Percentiles rank a stretch among this genome's conserved stretches.
phyloP scores from a whole-genome alignment of 31 red algal genomes.

The Endocladia muricata region DNA sequence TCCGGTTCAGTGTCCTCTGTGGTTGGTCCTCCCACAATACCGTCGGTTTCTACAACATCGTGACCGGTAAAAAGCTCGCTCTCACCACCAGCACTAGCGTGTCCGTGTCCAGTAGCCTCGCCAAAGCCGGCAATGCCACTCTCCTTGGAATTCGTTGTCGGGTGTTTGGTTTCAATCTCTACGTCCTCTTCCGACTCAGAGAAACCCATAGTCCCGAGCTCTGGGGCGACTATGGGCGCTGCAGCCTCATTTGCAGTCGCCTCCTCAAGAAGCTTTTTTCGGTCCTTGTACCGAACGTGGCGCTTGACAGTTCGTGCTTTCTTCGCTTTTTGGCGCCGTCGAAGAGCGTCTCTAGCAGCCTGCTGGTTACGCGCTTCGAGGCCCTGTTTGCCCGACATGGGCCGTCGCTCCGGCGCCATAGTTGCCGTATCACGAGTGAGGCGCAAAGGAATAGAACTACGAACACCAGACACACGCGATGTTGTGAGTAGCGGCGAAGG shows the following conservation, averaged over 20 bases:
- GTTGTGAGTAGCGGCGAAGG: too few relatives aligned
- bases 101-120: too few relatives aligned
- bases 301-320: constrained; percentile 36
- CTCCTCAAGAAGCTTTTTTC: constrained; percentile 34
- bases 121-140: too few relatives aligned
- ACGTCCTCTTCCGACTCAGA: neutral
- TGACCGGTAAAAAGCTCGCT: too few relatives aligned
- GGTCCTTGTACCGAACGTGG: constrained; percentile 59
- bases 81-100: too few relatives aligned
- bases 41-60: too few relatives aligned
- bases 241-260: constrained; percentile 2
- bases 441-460: too few relatives aligned
- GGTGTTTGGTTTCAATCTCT: neutral
- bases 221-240: constrained; percentile 39
- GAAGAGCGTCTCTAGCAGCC: constrained; percentile 46
- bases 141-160: neutral
- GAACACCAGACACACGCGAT: too few relatives aligned
- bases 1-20: neutral
- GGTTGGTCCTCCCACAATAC: neutral
- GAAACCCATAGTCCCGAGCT: neutral
- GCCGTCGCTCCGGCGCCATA: neutral
- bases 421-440: too few relatives aligned
- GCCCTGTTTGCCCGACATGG: constrained; percentile 7
- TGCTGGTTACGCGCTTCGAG: constrained; percentile 30
- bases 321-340: constrained; percentile 58